These are phyloP conservation scores for Rasamsonia emersonii DNA, from an alignment of 2,329 filamentous ascomycete species.

Conservation along the genomic window DNA sequence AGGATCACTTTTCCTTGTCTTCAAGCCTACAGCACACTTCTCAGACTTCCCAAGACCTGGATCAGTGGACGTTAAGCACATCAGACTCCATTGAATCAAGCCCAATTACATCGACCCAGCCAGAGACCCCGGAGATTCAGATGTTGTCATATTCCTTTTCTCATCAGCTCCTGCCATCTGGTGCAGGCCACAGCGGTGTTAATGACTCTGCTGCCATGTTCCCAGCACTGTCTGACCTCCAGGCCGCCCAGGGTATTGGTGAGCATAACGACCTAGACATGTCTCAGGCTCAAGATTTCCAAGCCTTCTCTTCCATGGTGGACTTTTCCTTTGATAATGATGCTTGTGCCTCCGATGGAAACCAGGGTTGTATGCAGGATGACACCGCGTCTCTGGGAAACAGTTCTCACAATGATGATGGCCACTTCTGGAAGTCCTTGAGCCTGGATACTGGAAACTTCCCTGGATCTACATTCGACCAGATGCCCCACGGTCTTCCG, in stretches of 20 bases:
- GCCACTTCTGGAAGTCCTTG: slow-evolving; percentile 30
- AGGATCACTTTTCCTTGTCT: slow-evolving; percentile 34
- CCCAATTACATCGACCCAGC: slow-evolving; percentile 26
- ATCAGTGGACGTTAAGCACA: slow-evolving; percentile 31
- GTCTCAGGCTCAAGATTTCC: slow-evolving; percentile 29
- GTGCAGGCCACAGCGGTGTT: slow-evolving; percentile 23
- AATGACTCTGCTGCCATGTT: slow-evolving; percentile 28
- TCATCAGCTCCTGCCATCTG: slow-evolving; percentile 31
- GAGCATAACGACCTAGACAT: slow-evolving; percentile 30
- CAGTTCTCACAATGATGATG: slow-evolving; percentile 29
- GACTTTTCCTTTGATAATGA: slow-evolving; percentile 35
- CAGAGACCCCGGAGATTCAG: slow-evolving; percentile 32
- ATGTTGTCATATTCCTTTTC: slow-evolving; percentile 35
- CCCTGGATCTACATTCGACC: slow-evolving; percentile 26
- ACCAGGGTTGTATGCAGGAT: slow-evolving; percentile 26
- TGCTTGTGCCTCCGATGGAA: slow-evolving; percentile 22
- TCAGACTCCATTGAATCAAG: slow-evolving; percentile 31
- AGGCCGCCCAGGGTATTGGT: slow-evolving; percentile 27
- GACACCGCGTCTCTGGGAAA: slow-evolving; percentile 30
- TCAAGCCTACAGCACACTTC: slow-evolving; percentile 28
- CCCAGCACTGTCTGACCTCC: slow-evolving; percentile 29
- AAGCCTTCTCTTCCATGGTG: slow-evolving; percentile 29
- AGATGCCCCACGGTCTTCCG: slow-evolving; percentile 28
- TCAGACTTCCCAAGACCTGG: slow-evolving; percentile 28
- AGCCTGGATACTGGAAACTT: slow-evolving; percentile 25